phyloP scores from a whole-genome alignment of 163 green algal genomes.

The Trebouxia gelatinosa region DNA sequence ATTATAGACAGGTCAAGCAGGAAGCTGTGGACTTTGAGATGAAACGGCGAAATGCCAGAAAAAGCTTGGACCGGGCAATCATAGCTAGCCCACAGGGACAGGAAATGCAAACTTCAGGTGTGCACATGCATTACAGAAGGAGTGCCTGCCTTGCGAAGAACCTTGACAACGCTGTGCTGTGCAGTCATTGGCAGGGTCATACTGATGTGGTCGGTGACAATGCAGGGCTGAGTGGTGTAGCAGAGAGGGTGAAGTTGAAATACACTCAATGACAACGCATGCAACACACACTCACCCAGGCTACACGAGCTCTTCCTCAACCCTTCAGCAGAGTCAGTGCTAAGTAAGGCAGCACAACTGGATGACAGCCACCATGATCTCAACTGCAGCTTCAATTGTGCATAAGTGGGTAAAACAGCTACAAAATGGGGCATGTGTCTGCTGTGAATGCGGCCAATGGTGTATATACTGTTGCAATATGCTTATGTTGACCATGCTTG shows the following conservation, averaged over 20 bases:
- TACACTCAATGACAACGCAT: slow-evolving; percentile 5
- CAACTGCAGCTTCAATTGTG: too few species aligned
- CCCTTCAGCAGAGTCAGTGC: too few species aligned
- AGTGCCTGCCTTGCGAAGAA: neutral
- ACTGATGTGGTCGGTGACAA: too few species aligned
- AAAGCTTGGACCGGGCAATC: neutral
- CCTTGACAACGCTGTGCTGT: slow-evolving; percentile 1
- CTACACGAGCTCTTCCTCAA: too few species aligned
- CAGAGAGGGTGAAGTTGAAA: neutral
- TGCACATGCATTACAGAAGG: neutral
- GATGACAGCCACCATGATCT: too few species aligned
- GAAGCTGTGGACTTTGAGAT: slow-evolving; percentile 52
- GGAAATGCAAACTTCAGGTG: neutral
- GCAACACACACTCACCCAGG: neutral
- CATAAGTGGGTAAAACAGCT: too few species aligned
- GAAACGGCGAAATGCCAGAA: slow-evolving; percentile 33
- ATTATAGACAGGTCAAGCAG: slow-evolving; percentile 59
- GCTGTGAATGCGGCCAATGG: too few species aligned
- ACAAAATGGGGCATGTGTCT: too few species aligned
- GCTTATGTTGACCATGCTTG: too few species aligned
- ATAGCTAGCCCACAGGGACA: neutral
- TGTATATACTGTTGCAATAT: too few species aligned
- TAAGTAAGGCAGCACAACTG: too few species aligned
- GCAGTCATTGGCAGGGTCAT: neutral
- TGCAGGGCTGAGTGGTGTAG: slow-evolving; percentile 19